These are phyloP conservation scores for Thielaviopsis euricoi DNA, from an alignment of 2,329 filamentous ascomycete genomes.

Conservation along the genomic window DNA sequence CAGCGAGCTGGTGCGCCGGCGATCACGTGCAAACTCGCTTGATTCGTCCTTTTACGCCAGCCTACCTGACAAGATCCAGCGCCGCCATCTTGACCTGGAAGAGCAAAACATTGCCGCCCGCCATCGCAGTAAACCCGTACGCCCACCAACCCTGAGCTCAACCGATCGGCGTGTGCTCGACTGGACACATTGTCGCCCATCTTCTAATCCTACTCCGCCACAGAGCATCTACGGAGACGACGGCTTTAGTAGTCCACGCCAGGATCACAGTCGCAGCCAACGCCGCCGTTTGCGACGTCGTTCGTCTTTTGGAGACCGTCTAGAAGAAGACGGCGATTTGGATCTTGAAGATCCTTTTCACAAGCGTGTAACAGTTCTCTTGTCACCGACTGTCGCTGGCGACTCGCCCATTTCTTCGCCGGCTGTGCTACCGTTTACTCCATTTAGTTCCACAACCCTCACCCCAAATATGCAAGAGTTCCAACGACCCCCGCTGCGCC, in stretches of 20 bases:
- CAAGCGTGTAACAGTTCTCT: slow-evolving; percentile 7
- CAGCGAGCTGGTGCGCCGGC: slow-evolving; percentile 18
- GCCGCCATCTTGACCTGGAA: slow-evolving; percentile 52
- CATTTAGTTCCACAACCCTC: slow-evolving; percentile 3
- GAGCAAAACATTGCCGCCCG: slow-evolving; percentile 36
- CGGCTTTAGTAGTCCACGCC: slow-evolving; percentile 29
- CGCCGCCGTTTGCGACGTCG: slow-evolving; percentile 17
- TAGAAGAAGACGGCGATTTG: slow-evolving; percentile 8
- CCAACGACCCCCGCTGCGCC: slow-evolving; percentile 16
- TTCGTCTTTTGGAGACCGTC: slow-evolving; percentile 5
- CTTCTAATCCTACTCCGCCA: slow-evolving; percentile 10
- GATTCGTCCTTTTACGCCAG: slow-evolving; percentile 53
- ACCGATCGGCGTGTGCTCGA: slow-evolving; percentile 9
- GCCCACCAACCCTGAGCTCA: slow-evolving; percentile 1
- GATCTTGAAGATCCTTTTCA: slow-evolving; percentile 9
- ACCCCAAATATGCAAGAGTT: background rate
- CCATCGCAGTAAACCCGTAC: background rate
- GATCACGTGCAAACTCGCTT: slow-evolving; percentile 27
- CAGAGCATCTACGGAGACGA: slow-evolving; percentile 10
- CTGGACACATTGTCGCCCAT: slow-evolving; percentile 9
- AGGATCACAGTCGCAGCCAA: slow-evolving; percentile 25
- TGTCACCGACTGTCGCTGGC: slow-evolving; percentile 6
- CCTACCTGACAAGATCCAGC: slow-evolving; percentile 56
- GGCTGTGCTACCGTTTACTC: background rate
- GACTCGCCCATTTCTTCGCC: slow-evolving; percentile 4